Evolutionary conservation across 1,284 basidiomycete species (phyloP).

Genomic region (Trichosporon sp.): DNA sequence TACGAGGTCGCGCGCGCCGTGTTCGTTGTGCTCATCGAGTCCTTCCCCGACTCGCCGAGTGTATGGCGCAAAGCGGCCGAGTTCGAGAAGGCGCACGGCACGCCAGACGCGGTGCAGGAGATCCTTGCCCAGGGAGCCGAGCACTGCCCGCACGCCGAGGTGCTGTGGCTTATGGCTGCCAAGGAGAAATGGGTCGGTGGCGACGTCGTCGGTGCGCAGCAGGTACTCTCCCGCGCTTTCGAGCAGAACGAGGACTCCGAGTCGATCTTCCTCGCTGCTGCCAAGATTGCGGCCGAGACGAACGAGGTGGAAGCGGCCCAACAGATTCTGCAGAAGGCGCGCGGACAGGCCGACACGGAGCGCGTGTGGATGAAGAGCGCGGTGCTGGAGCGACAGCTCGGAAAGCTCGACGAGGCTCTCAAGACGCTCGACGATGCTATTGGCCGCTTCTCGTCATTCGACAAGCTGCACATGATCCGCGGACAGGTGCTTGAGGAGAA

Average conservation of each 20-base stretch:
- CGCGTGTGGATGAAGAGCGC: conserved; percentile 98
- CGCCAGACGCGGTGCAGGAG: conserved; percentile 77
- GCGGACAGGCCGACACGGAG: conserved; percentile 86
- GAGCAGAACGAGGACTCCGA: conserved; percentile 95
- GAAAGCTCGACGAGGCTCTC: conserved; percentile 71
- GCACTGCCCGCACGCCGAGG: conserved; percentile 90
- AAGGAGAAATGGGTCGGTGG: conserved; percentile 91
- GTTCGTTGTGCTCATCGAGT: conserved; percentile 83
- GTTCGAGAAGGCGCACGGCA: conserved; percentile 86
- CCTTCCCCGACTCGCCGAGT: conserved; percentile 77
- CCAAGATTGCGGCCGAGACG: conserved; percentile 93
- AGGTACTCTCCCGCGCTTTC: conserved; percentile 86
- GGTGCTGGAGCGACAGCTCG: conserved; percentile 88
- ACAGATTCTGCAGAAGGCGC: conserved; percentile 81
- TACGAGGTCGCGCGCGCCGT: conserved; percentile 84
- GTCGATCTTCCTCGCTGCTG: conserved; percentile 94
- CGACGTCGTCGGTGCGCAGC: conserved; percentile 82
- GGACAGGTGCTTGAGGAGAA: conserved; percentile 76
- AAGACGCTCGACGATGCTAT: conserved; percentile 74
- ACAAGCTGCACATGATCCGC: conserved; percentile 95
- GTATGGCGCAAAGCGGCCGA: conserved; percentile 90
- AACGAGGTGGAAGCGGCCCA: conserved; percentile 82
- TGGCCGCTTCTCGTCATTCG: conserved; percentile 77
- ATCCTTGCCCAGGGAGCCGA: conserved; percentile 80
- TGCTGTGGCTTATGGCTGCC: conserved; percentile 95